phyloP scores from a whole-genome alignment of 164 flowering plant genomes.

The Vitis labrusca region DNA sequence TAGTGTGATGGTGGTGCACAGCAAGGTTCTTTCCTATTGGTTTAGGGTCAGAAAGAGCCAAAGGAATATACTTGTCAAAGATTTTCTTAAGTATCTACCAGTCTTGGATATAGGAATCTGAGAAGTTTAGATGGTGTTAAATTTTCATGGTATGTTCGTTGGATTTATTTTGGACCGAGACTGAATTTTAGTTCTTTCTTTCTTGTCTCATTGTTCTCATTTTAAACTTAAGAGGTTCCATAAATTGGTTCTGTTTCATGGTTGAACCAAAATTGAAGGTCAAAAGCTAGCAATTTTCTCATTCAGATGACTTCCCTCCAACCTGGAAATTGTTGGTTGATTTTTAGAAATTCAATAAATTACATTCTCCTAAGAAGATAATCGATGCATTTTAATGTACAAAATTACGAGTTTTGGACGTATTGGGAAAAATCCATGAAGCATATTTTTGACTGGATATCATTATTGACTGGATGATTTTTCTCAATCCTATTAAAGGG shows the following conservation, averaged over 20 bases:
- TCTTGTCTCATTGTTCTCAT: too few species aligned
- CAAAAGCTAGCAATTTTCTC: background rate
- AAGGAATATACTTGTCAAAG: background rate
- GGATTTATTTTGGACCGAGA: background rate
- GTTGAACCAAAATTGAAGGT: background rate
- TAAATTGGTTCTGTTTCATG: background rate
- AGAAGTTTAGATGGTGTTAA: background rate
- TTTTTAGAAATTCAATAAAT: too few species aligned
- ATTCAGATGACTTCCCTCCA: background rate
- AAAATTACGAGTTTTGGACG: too few species aligned
- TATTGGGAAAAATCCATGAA: too few species aligned
- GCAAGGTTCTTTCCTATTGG: background rate
- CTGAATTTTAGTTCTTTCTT: background rate
- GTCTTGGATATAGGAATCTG: background rate
- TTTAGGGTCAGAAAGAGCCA: background rate
- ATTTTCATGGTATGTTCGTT: background rate
- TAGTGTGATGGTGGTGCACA: background rate
- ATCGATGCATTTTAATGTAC: too few species aligned
- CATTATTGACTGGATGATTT: too few species aligned
- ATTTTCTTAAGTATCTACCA: background rate
- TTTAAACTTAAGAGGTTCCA: background rate
- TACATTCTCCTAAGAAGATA: too few species aligned
- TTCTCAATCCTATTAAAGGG: too few species aligned
- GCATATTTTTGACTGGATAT: too few species aligned
- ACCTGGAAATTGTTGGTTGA: background rate